These are phyloP conservation scores for Aspergillus carbonarius DNA, from an alignment of 2,329 filamentous ascomycete genomes.

Conservation along the genomic window DNA sequence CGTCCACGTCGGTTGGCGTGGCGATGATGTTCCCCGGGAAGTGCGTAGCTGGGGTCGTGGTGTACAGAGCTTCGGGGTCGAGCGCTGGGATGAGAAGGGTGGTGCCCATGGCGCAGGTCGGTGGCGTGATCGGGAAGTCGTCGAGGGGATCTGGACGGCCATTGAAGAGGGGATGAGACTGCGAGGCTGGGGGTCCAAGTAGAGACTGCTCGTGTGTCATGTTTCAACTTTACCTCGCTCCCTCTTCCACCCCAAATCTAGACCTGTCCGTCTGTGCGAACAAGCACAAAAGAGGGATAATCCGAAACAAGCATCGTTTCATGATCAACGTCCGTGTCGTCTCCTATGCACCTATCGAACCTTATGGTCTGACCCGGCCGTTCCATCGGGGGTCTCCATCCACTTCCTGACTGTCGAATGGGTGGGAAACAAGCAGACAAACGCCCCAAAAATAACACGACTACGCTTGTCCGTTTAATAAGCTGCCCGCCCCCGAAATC, in stretches of 20 bases:
- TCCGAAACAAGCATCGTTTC: neutral
- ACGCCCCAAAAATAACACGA: neutral
- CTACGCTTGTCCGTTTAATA: neutral
- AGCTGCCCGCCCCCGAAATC: neutral
- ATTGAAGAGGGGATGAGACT: constrained; percentile 85
- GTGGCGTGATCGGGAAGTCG: constrained; percentile 89
- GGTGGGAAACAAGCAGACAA: too few species aligned
- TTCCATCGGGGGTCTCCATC: too few species aligned
- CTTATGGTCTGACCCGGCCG: neutral
- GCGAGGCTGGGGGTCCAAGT: constrained; percentile 67
- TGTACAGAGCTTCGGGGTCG: constrained; percentile 75
- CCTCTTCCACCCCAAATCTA: neutral
- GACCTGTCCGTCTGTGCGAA: neutral
- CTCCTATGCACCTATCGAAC: too few species aligned
- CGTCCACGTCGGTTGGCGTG: constrained; percentile 87
- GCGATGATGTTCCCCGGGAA: constrained; percentile 73
- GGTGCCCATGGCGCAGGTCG: constrained; percentile 41
- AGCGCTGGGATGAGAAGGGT: constrained; percentile 68
- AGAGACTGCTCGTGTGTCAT: constrained; percentile 2
- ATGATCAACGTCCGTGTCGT: neutral
- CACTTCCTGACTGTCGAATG: too few species aligned
- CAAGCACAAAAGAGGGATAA: neutral
- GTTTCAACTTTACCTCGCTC: neutral
- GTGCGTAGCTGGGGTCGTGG: constrained; percentile 83
- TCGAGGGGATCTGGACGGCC: constrained; percentile 86